Percentiles rank a stretch among this genome's conserved stretches.
These are phyloP conservation scores for Tolypocladium pustulatum DNA, from an alignment of 2,329 filamentous ascomycete genomes.

Conservation along the genomic window DNA sequence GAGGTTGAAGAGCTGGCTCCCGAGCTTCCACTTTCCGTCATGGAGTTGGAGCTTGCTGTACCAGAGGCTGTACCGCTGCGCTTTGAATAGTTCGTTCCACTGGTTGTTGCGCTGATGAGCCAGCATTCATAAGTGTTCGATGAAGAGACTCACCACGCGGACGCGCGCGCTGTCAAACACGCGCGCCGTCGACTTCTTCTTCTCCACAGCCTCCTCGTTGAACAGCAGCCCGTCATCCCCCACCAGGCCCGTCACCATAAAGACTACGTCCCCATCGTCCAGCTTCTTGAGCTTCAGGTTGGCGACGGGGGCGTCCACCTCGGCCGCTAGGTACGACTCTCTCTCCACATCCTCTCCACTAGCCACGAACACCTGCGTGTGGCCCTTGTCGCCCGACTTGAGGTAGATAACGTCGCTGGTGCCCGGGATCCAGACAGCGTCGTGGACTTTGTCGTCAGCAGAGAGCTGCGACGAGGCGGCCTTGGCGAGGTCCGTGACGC, in stretches of 20 bases:
- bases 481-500: slow-evolving; percentile 21
- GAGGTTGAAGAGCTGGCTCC: slow-evolving; percentile 20
- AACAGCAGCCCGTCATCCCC: slow-evolving; percentile 19
- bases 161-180: slow-evolving; percentile 23
- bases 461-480: slow-evolving; percentile 15
- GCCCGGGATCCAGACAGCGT: slow-evolving; percentile 26
- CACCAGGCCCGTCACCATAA: slow-evolving; percentile 23
- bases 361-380: slow-evolving; percentile 19
- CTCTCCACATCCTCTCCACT: slow-evolving; percentile 10
- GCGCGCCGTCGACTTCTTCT: slow-evolving; percentile 16
- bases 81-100: slow-evolving; percentile 20
- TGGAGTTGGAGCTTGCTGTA: slow-evolving; percentile 22
- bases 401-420: slow-evolving; percentile 5
- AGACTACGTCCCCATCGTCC: slow-evolving; percentile 20
- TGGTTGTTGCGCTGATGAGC: slow-evolving; percentile 6
- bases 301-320: slow-evolving; percentile 21
- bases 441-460: slow-evolving; percentile 16
- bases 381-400: slow-evolving; percentile 14
- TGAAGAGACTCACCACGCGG: slow-evolving; percentile 16
- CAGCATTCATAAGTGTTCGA: accelerated
- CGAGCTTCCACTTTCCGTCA: slow-evolving; percentile 18
- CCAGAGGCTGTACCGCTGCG: slow-evolving; percentile 24
- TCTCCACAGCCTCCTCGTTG: slow-evolving; percentile 16
- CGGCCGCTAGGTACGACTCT: slow-evolving; percentile 14
- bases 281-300: slow-evolving; percentile 23